A percentile compares a stretch with the other conserved stretches of the same genome.
Evolutionary conservation across 2,329 filamentous ascomycete genomes (phyloP).

Genomic region (Didymellaceae sp.): DNA sequence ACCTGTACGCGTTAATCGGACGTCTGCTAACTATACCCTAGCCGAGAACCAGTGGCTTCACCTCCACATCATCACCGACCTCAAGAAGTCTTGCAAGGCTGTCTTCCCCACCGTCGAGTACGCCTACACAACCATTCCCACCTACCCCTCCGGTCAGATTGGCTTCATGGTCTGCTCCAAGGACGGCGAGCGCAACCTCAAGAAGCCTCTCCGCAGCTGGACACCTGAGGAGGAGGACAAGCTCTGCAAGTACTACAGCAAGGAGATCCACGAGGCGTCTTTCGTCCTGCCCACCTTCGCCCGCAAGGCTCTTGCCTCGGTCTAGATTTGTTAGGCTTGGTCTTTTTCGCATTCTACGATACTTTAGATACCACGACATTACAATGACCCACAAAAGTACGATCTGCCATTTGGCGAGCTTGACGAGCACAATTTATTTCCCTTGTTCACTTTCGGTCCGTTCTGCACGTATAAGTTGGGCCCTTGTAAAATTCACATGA

Average conservation of each 20-base stretch:
- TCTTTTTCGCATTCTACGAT: slow-evolving; percentile 26
- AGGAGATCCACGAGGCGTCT: slow-evolving; percentile 92
- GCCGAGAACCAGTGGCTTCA: slow-evolving; percentile 99
- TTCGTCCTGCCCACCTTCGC: slow-evolving; percentile 96
- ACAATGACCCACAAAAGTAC: slow-evolving; percentile 33
- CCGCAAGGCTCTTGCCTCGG: slow-evolving; percentile 66
- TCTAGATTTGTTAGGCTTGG: slow-evolving; percentile 2
- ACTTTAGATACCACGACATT: slow-evolving; percentile 44
- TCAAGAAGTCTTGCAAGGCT: slow-evolving; percentile 96
- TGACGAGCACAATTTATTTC: background rate
- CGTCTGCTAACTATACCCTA: slow-evolving; percentile 51
- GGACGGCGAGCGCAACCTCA: slow-evolving; percentile 83
- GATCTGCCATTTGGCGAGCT: slow-evolving; percentile 15
- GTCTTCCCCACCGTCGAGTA: slow-evolving; percentile 98
- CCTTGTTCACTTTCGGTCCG: background rate
- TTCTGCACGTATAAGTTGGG: background rate
- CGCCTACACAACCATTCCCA: slow-evolving; percentile 98
- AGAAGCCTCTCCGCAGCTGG: slow-evolving; percentile 83
- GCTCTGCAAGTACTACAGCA: slow-evolving; percentile 96
- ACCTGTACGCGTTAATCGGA: slow-evolving; percentile 22
- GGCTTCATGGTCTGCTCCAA: slow-evolving; percentile 99
- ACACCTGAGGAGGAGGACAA: slow-evolving; percentile 86
- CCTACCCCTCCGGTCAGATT: slow-evolving; percentile 98
- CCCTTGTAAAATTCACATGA: background rate
- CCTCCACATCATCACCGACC: slow-evolving; percentile 87